These are phyloP conservation scores for Aspergillus japonicus DNA, from an alignment of 2,329 filamentous ascomycete species.

Conservation along the genomic window DNA sequence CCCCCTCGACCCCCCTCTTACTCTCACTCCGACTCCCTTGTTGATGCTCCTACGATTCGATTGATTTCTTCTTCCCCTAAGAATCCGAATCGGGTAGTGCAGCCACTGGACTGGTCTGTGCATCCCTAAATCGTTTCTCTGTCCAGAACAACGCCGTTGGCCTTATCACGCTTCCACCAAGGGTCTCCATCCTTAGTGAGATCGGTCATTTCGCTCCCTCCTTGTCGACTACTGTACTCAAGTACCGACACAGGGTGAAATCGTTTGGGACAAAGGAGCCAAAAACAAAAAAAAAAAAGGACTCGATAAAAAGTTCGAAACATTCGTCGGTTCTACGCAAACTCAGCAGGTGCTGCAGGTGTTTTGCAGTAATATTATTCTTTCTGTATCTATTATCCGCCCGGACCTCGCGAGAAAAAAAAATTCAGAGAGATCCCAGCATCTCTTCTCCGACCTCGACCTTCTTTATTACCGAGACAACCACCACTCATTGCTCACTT, in stretches of 20 bases:
- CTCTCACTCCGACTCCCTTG: no score
- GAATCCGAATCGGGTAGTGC: constrained; percentile 37
- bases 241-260: constrained; percentile 8
- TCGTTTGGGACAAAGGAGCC: not conserved
- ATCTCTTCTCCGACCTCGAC: not conserved
- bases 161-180: constrained; percentile 24
- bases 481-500: constrained; percentile 18
- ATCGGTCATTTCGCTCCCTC: constrained; percentile 18
- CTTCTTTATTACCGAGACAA: not conserved
- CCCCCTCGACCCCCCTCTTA: no score
- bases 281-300: not conserved
- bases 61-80: constrained; percentile 19
- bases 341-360: constrained; percentile 81
- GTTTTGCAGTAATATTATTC: constrained; percentile 46
- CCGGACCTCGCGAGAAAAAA: constrained; percentile 17
- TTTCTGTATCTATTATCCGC: constrained; percentile 38
- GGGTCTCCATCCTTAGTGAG: constrained; percentile 22
- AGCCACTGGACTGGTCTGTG: constrained; percentile 49
- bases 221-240: constrained; percentile 17
- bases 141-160: constrained; percentile 30
- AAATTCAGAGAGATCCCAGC: not conserved
- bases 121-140: constrained; percentile 27
- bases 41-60: constrained; percentile 29
- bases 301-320: constrained; percentile 11
- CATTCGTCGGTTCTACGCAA: constrained; percentile 32